Evolutionary conservation across 257 asterid species (phyloP).

Genomic region (Linaria vulgaris): DNA sequence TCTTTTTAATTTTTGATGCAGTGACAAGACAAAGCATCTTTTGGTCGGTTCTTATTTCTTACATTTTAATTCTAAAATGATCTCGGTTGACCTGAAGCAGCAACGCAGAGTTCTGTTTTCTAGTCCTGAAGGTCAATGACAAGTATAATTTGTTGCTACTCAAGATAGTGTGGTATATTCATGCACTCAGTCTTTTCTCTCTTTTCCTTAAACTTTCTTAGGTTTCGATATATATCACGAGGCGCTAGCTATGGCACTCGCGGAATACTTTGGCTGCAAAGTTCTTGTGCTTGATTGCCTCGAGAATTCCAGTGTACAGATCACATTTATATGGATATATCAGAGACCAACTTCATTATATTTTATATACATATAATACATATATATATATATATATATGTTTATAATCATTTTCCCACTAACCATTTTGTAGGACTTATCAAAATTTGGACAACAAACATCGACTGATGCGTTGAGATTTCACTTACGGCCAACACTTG

Average conservation of each 20-base stretch:
- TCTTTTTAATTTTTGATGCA: slow-evolving; percentile 10
- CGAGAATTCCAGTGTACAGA: slow-evolving; percentile 12
- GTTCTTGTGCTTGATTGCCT: slow-evolving; percentile 22
- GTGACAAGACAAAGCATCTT: slow-evolving; percentile 6
- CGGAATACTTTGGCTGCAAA: slow-evolving; percentile 4
- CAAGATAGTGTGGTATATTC: not conserved
- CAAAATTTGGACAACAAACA: not conserved
- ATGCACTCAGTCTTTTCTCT: not conserved
- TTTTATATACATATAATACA: too few relatives aligned
- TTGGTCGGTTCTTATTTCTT: slow-evolving; percentile 6
- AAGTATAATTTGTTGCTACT: slow-evolving; percentile 4
- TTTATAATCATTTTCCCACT: not conserved
- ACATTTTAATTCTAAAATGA: not conserved
- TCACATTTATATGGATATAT: not conserved
- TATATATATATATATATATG: not conserved
- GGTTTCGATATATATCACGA: slow-evolving; percentile 23
- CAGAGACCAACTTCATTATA: too few relatives aligned
- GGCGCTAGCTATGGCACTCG: slow-evolving; percentile 3
- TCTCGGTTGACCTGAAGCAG: not conserved
- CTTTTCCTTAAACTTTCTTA: not conserved
- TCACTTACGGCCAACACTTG: not conserved
- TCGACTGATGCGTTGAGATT: not conserved
- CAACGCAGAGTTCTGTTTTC: slow-evolving; percentile 5
- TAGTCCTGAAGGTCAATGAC: slow-evolving; percentile 17
- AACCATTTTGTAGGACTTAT: slow-evolving; percentile 4